These are phyloP conservation scores for Otatea glauca DNA, from an alignment of 176 grass and related monocot genomes.

Conservation along the genomic window DNA sequence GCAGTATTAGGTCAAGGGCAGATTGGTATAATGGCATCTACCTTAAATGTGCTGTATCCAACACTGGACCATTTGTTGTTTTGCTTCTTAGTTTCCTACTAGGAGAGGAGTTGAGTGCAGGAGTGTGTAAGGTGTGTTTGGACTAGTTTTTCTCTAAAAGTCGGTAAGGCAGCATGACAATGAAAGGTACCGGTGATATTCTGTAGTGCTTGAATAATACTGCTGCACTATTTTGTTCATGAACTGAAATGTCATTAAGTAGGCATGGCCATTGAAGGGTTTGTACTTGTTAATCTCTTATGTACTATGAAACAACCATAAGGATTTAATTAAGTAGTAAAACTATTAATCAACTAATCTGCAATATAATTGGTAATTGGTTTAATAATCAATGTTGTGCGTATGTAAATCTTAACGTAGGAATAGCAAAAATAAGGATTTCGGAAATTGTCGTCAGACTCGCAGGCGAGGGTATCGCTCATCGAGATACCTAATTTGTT, in stretches of 20 bases:
- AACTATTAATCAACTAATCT: too few species aligned
- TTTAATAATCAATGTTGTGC: too few species aligned
- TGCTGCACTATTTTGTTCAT: neutral
- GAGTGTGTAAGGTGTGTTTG: neutral
- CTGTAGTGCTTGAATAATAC: conserved; percentile 6
- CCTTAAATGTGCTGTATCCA: neutral
- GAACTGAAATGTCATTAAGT: neutral
- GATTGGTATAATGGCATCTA: conserved; percentile 15
- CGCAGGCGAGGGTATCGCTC: too few species aligned
- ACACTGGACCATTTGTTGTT: neutral
- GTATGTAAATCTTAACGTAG: too few species aligned
- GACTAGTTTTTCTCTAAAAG: neutral
- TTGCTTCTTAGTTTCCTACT: neutral
- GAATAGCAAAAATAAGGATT: too few species aligned
- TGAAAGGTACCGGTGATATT: neutral
- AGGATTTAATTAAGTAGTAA: too few species aligned
- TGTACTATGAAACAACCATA: neutral
- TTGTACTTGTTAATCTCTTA: neutral
- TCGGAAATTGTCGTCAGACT: too few species aligned
- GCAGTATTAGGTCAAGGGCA: conserved; percentile 16
- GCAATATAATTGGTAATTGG: too few species aligned
- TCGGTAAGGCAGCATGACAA: neutral
- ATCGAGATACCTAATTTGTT: too few species aligned
- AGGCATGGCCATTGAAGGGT: neutral
- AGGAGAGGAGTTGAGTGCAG: neutral